phyloP scores from a whole-genome alignment of 257 asterid genomes.

The Przewalskia tangutica region DNA sequence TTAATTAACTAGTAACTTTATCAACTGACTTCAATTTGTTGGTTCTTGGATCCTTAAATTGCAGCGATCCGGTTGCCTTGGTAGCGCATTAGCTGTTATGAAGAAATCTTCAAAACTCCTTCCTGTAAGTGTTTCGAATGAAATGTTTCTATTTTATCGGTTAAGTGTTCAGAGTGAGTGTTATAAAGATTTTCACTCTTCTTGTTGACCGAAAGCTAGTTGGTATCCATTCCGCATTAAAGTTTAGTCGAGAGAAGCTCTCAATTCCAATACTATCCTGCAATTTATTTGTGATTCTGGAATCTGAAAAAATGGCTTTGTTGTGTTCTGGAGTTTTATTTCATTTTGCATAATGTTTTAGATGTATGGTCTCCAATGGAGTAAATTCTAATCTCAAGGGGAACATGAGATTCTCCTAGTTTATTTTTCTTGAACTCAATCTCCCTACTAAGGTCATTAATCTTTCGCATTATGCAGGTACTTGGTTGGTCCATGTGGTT shows the following conservation, averaged over 20 bases:
- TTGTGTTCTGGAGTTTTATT: neutral
- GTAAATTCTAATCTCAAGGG: neutral
- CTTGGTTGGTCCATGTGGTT: constrained; percentile 99
- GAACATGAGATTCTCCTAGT: neutral
- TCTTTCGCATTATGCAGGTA: constrained; percentile 45
- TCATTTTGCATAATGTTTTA: neutral
- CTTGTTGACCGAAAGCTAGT: neutral
- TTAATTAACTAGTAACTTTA: neutral
- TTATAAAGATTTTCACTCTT: neutral
- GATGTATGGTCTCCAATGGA: neutral
- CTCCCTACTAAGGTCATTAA: neutral
- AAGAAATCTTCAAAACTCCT: constrained; percentile 89
- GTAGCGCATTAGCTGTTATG: constrained; percentile 93
- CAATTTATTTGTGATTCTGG: neutral
- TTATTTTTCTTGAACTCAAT: neutral
- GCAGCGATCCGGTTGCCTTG: constrained; percentile 97
- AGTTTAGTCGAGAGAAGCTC: neutral
- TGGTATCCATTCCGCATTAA: neutral
- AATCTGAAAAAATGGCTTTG: neutral
- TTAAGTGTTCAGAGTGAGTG: neutral
- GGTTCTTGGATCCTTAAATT: constrained; percentile 15
- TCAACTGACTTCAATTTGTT: constrained; percentile 5
- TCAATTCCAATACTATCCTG: neutral
- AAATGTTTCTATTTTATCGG: neutral
- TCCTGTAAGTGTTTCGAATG: constrained; percentile 51